Evolutionary conservation across 352 stramenopile genomes (phyloP).

Genomic region (Globisporangium rhizosaccharum): DNA sequence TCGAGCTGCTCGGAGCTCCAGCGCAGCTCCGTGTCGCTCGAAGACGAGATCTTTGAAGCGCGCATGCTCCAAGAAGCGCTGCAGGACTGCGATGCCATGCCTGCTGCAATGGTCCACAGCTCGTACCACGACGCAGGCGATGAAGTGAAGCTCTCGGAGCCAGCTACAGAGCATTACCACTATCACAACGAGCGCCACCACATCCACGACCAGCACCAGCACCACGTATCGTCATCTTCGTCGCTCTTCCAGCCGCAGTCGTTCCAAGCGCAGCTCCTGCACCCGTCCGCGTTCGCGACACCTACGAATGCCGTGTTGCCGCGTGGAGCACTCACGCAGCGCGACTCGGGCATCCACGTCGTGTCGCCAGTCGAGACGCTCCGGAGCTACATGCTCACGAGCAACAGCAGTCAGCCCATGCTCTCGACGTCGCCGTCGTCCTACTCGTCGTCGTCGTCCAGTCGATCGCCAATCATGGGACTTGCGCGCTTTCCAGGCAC

Average conservation of each 20-base stretch:
- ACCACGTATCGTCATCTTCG: conserved; percentile 7
- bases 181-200: conserved; percentile 8
- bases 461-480: conserved; percentile 1
- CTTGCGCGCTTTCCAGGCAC: conserved; percentile 8
- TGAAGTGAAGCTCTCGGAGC: background rate
- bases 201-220: conserved; percentile 7
- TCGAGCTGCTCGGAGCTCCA: background rate
- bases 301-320: conserved; percentile 7
- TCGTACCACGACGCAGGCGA: background rate
- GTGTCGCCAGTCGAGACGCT: conserved; percentile 12
- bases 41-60: conserved; percentile 27
- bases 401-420: conserved; percentile 1
- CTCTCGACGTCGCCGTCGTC: conserved; percentile 12
- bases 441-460: conserved; percentile 11
- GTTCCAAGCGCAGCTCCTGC: conserved; percentile 13
- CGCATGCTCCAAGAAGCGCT: conserved; percentile 32
- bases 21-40: conserved; percentile 7
- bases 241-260: conserved; percentile 3
- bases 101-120: background rate
- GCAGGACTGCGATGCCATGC: conserved; percentile 8
- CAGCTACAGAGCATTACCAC: background rate
- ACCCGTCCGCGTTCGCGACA: conserved; percentile 17
- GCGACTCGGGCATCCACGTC: conserved; percentile 6
- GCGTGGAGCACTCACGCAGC: conserved; percentile 4
- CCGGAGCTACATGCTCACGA: conserved; percentile 7